phyloP scores from a whole-genome alignment of 176 grass and related monocot genomes.

The Phragmites australis region DNA sequence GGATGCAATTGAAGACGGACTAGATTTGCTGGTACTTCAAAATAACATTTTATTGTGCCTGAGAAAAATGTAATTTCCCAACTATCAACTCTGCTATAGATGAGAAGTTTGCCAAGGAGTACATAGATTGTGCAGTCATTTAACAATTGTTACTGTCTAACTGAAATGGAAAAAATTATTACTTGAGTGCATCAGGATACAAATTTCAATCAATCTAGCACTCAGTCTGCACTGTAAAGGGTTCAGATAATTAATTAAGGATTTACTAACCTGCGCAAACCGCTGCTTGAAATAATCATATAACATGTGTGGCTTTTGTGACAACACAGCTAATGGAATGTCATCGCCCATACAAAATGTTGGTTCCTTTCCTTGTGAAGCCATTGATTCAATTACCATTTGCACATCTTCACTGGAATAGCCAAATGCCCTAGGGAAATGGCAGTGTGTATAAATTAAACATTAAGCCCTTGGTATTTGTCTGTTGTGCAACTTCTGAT shows the following conservation, averaged over 20 bases:
- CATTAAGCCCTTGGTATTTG: background rate
- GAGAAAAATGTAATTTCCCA: background rate
- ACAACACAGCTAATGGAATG: slow-evolving; percentile 93
- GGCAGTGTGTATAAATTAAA: slow-evolving; percentile 46
- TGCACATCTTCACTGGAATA: slow-evolving; percentile 99
- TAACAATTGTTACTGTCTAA: background rate
- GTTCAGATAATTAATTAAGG: background rate
- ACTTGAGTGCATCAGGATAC: background rate
- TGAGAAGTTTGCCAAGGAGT: slow-evolving; percentile 12
- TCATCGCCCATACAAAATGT: slow-evolving; percentile 99
- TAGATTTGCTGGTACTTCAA: background rate
- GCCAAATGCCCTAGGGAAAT: slow-evolving; percentile 84
- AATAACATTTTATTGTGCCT: background rate
- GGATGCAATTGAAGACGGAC: slow-evolving; percentile 6
- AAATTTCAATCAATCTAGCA: background rate
- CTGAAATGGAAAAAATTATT: background rate
- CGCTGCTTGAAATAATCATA: slow-evolving; percentile 99
- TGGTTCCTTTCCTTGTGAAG: slow-evolving; percentile 99
- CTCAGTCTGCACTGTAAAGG: slow-evolving; percentile 13
- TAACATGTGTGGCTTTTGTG: slow-evolving; percentile 80
- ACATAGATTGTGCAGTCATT: slow-evolving; percentile 11
- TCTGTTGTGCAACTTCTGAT: slow-evolving; percentile 7
- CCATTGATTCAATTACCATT: slow-evolving; percentile 99
- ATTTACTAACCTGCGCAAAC: slow-evolving; percentile 89
- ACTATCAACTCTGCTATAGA: slow-evolving; percentile 5